Percentiles rank a stretch among this genome's conserved stretches.
Evolutionary conservation across 305 asterid species (phyloP).

Genomic region (Plantago coronopus): DNA sequence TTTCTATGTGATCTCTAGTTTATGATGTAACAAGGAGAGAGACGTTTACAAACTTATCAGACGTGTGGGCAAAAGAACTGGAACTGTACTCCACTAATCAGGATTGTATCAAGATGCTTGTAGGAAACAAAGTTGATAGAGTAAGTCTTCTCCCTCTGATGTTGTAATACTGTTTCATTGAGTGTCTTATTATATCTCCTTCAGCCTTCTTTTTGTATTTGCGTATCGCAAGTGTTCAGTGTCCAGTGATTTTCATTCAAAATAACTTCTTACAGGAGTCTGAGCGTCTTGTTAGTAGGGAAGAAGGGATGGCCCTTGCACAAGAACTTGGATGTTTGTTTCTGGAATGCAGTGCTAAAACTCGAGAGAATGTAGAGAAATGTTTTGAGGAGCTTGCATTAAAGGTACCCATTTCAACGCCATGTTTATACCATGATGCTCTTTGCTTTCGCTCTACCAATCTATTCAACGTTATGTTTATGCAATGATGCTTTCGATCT

Average conservation of each 20-base stretch:
- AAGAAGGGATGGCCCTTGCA: conserved; percentile 77
- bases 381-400: conserved; percentile 74
- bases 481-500: not conserved
- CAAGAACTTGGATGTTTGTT: conserved; percentile 75
- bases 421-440: too few species aligned
- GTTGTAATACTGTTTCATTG: too few species aligned
- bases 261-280: conserved; percentile 50
- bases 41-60: conserved; percentile 76
- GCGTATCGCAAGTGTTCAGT: too few species aligned
- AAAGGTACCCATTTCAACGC: conserved; percentile 39
- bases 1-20: conserved; percentile 38
- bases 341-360: conserved; percentile 84
- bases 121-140: conserved; percentile 91
- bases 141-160: conserved; percentile 34
- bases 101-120: conserved; percentile 91
- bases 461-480: too few species aligned
- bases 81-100: conserved; percentile 80
- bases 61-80: conserved; percentile 94
- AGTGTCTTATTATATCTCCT: too few species aligned
- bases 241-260: not conserved
- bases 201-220: too few species aligned
- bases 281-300: conserved; percentile 71
- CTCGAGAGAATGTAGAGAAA: conserved; percentile 73
- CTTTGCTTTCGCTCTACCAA: too few species aligned
- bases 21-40: conserved; percentile 95